Base-by-base conservation (phyloP, 805 yeast species). In the Zygosaccharomyces bailii region DNA sequence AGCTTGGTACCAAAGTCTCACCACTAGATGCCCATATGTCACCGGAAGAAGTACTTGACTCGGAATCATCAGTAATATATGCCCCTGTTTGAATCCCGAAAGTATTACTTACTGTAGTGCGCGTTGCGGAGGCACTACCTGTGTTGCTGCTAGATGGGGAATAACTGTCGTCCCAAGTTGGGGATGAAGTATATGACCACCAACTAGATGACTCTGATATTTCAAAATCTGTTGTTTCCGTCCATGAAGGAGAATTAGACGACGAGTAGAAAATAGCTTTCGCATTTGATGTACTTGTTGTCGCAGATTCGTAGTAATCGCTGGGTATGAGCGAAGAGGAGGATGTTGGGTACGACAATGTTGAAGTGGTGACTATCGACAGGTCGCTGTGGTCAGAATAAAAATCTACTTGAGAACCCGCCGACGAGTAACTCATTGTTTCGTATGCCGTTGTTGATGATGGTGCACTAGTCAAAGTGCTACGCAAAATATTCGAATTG, bases 251-350 rank as follows among this genome's bases (percentile, higher is more conserved):
- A 4, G 36, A 20, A 11, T 36, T 21, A 18, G 14, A 27, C 4
- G 32, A 14, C n/a, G 20, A 14, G 29, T 37, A 23, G 5, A 24
- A 29, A 27, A 13, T 27, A 3, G 14, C 10, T 19, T 6, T 20
- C 16, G 34, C 14, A 13, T 18, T 19, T 14, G 9, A 23, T 4
- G 34, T 6, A 29, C 11, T 10, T 31, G 31, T 31, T 5, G 31
- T n/a, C 31, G 14, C 13, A n/a, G 27, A 31, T 4, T 31, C 30
- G 14, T 16, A 18, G 9, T n/a, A n/a, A 31, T 31, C 19, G 24
- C 29, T 39, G 18, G 29, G 9, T 13, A 20, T 31, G 18, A 16
- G 23, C 24, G 27, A 17, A 17, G 47, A 21, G 5, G 43, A 24
- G 10, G 33, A 39, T n/a, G 42, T 30, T 16, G 27, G 11, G 14